These are phyloP conservation scores for Thalassiosira hispida DNA, from an alignment of 352 stramenopile species.

Conservation along the genomic window DNA sequence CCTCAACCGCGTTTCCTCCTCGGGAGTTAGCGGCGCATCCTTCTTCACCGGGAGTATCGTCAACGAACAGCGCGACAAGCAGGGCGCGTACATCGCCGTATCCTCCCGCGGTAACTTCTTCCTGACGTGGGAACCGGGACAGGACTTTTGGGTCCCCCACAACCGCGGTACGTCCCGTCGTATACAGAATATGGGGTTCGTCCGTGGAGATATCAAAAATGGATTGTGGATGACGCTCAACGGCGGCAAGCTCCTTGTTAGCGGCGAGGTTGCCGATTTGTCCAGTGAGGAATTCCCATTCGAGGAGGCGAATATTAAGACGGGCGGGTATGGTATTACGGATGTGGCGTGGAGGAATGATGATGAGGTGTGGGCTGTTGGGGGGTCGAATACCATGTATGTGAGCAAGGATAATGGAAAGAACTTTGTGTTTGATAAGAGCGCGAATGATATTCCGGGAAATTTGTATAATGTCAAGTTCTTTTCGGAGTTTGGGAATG, in stretches of 20 bases:
- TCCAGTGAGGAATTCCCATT: slow-evolving; percentile 82
- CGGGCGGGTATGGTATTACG: slow-evolving; percentile 89
- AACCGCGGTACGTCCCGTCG: slow-evolving; percentile 85
- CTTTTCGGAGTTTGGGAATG: slow-evolving; percentile 84
- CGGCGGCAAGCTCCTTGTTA: slow-evolving; percentile 85
- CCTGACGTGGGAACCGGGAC: slow-evolving; percentile 87
- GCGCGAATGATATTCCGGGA: slow-evolving; percentile 86
- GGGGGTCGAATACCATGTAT: slow-evolving; percentile 88
- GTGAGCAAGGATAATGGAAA: slow-evolving; percentile 87
- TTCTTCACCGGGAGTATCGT: slow-evolving; percentile 89
- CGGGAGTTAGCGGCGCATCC: slow-evolving; percentile 85
- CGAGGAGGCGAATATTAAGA: slow-evolving; percentile 86
- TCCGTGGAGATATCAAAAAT: slow-evolving; percentile 86
- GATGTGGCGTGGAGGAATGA: slow-evolving; percentile 86
- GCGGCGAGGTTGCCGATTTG: slow-evolving; percentile 54
- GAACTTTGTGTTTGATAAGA: slow-evolving; percentile 88
- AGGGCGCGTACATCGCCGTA: slow-evolving; percentile 86
- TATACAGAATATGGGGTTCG: slow-evolving; percentile 91
- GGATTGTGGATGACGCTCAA: slow-evolving; percentile 90
- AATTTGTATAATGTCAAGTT: slow-evolving; percentile 91
- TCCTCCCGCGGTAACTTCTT: slow-evolving; percentile 88
- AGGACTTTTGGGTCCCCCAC: slow-evolving; percentile 90
- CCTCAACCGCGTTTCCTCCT: slow-evolving; percentile 86
- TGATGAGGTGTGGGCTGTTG: slow-evolving; percentile 88
- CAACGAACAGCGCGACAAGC: slow-evolving; percentile 77